Base-by-base conservation (phyloP, 257 asterid species). In the Coffea canephora region DNA sequence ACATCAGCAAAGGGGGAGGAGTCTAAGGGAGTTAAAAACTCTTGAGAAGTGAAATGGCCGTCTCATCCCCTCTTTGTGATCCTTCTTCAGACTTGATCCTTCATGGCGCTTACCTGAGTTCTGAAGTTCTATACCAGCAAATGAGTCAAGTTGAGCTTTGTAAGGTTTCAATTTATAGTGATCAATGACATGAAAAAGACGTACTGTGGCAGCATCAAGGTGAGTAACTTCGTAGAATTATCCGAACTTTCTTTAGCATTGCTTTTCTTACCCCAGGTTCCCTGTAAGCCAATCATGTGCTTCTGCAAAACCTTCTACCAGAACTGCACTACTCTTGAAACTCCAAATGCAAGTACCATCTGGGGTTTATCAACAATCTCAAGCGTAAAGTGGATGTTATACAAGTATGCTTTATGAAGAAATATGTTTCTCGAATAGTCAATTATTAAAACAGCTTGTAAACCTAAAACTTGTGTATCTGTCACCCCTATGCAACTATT, bases 1-100 rank as follows among this genome's bases (percentile, higher is more conserved):
- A 91, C 94, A 18, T 90, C 90, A 1, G 84, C 93, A 74, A 93
- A 65, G 4, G 93, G 94, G 75, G 91, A 94, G 19, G 90, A 93
- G 36, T 97, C 98, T 8, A 65, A 3, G 27, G 98, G 23, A 89
- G 90, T 80, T 83, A 89, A 62, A 89, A 91, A 69, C 91, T 96
- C 69, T 91, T 88, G 0, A 93, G 92, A 21, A 93, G 90, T 6
- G 82, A 80, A 21, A 50, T 1, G 0, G 91, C 92, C 89, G 85
- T 74, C 86, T 90, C 12, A 86, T 76, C 41, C 93, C 91, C 62
- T 90, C 91, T 34, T 88, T 90, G 6, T 90, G 88, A 4, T 91
- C 92, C 54, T 67, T 73, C 77, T 86, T 89, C 36, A 87, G 78
- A 16, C 83, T 70, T 77, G 86, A 96, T 80, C 98, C 98, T 84